Evolutionary conservation across 345 rosid genomes (phyloP).

Genomic region (Anastatica hierochuntica): DNA sequence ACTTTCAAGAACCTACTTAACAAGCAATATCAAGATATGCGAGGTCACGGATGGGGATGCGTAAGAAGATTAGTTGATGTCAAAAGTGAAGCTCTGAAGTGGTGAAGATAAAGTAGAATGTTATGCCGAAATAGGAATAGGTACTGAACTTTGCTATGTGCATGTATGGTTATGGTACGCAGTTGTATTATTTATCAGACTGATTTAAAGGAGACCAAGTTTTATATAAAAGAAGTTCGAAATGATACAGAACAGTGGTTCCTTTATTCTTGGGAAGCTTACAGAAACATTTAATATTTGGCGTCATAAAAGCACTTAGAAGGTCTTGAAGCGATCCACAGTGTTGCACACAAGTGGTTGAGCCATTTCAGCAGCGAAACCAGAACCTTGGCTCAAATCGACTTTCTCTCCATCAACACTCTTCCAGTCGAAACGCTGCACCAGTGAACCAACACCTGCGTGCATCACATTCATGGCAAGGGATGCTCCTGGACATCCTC

Average conservation of each 20-base stretch:
- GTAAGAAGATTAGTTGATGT: conserved; percentile 31
- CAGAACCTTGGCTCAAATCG: conserved; percentile 34
- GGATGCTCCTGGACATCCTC: conserved; percentile 43
- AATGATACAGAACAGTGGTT: background rate
- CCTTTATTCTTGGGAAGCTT: background rate
- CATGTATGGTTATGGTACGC: conserved; percentile 1
- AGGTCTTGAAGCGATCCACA: conserved; percentile 21
- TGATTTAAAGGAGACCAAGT: background rate
- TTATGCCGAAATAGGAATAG: conserved; percentile 4
- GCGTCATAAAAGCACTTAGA: background rate
- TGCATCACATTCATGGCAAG: conserved; percentile 35
- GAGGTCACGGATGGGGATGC: conserved; percentile 78
- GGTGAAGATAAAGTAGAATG: conserved; percentile 7
- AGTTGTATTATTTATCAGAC: conserved; percentile 6
- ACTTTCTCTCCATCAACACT: conserved; percentile 21
- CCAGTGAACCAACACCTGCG: conserved; percentile 32
- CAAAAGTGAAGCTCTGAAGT: background rate
- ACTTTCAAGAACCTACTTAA: conserved; percentile 31
- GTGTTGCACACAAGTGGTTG: conserved; percentile 40
- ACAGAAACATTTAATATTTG: background rate
- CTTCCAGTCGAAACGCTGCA: conserved; percentile 39
- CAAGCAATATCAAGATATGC: conserved; percentile 47
- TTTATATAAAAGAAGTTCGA: background rate
- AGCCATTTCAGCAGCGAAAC: conserved; percentile 41
- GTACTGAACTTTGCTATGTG: conserved; percentile 11